Base-by-base conservation (phyloP, 169 alveolate species). In the Perkinsus chesapeaki region DNA sequence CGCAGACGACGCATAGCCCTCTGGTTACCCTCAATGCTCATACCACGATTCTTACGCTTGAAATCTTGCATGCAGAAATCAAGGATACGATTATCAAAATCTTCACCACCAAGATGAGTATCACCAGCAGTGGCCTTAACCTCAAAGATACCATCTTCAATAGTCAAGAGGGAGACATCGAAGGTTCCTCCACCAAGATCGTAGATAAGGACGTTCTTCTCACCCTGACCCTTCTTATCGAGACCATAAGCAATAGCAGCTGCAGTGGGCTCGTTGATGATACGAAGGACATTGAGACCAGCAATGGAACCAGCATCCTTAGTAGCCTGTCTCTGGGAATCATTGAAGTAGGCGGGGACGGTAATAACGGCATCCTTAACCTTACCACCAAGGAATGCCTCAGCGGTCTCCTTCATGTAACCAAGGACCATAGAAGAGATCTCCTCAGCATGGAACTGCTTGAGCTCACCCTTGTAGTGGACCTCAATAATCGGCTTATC, bases 101-200 rank as follows among this genome's bases (percentile, higher is more conserved):
- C 99, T 95, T 99, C 99, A 38, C 99, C 99, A 91, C 99, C 99
- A 93, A 99, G 96, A 95, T 98, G 99, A 34, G 99, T 99, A 95
- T 99, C 99, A 73, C 99, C 99, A 39, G 99, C 98, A 16, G 99
- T 99, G 43, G 99, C 99, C 96, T 97, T 98, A 39, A 99, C 99
- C 94, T 99, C 99, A 95, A 98, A 98, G 73, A 98, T 97, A 90
- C 99, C 99, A 93, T 98, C 99, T 94, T 98, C 99, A 92, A 99
- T 98, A 82, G 99, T 97, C 93, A 99, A 95, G 73, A 99, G 95
- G 43, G 99, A 98, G 38, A 99, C 99, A 98, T 99, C 99, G 95
- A 99, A 99, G 48, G 99, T 99, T 93, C 99, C 99, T 94, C 99
- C 99, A 90, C 99, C 99, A 94, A 99, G 96, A 95, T 99, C 99